Evolutionary conservation across 345 rosid species (phyloP).

Genomic region (Acer negundo): DNA sequence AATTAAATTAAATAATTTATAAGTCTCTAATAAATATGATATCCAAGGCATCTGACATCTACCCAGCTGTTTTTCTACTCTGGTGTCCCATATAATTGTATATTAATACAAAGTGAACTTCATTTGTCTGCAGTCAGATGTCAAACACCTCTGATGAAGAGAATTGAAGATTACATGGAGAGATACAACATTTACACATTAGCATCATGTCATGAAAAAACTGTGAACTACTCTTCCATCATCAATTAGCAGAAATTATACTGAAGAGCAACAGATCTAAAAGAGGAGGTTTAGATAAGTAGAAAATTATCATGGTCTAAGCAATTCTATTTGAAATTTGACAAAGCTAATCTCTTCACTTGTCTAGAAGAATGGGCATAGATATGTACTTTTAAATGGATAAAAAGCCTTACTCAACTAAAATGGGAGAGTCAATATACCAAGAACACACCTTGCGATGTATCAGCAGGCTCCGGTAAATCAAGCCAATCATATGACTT

Average conservation of each 20-base stretch:
- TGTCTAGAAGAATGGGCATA: background rate
- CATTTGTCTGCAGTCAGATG: background rate
- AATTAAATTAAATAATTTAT: background rate
- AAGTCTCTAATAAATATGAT: background rate
- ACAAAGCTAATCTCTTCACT: background rate
- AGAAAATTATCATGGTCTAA: background rate
- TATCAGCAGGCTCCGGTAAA: constrained; percentile 46
- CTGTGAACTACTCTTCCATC: background rate
- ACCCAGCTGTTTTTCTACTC: background rate
- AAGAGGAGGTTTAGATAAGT: background rate
- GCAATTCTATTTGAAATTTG: background rate
- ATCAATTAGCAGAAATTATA: constrained; percentile 6
- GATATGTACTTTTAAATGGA: background rate
- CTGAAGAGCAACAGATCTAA: background rate
- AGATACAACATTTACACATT: background rate
- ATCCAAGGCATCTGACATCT: background rate
- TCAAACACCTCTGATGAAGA: background rate
- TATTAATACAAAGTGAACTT: background rate
- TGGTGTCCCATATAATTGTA: background rate
- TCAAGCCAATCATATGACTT: constrained; percentile 91
- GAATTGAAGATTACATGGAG: background rate
- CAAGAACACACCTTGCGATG: constrained; percentile 58
- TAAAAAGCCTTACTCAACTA: background rate
- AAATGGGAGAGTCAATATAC: constrained; percentile 8
- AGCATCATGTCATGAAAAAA: background rate